Percentiles rank a stretch among this genome's conserved stretches.
Conservation (phyloP, 352 stramenopile species). For the Globisporangium rhizosaccharum region DNA sequence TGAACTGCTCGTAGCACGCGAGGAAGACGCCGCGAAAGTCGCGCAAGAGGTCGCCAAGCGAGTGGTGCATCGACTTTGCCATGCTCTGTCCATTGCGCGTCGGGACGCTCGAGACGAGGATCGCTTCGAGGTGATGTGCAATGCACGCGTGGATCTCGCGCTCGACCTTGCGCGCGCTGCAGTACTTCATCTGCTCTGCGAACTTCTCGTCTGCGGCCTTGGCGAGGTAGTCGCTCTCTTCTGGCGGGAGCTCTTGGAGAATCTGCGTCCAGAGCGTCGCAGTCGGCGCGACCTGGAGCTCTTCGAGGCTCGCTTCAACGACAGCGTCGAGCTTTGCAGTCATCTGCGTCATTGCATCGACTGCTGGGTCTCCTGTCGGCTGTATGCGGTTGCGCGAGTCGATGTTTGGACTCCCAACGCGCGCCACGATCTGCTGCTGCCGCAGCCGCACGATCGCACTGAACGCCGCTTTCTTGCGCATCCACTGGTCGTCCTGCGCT, state of each 20-base stretch:
- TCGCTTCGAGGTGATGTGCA: constrained; percentile 30
- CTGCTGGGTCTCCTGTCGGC: constrained; percentile 1
- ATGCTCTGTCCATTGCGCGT: constrained; percentile 38
- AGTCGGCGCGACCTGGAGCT: constrained; percentile 14
- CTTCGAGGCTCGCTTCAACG: constrained; percentile 26
- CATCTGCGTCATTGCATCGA: constrained; percentile 22
- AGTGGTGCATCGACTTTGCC: constrained; percentile 38
- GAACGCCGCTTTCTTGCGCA: constrained; percentile 10
- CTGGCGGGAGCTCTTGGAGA: constrained; percentile 28
- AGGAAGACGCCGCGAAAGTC: constrained; percentile 52
- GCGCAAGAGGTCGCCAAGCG: constrained; percentile 37
- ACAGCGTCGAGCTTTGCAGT: constrained; percentile 36
- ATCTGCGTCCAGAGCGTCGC: constrained; percentile 32
- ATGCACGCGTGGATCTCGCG: constrained; percentile 27
- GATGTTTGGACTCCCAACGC: constrained; percentile 15
- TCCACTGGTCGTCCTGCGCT: constrained; percentile 6
- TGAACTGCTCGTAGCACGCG: constrained; percentile 28
- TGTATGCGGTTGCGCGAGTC: neutral
- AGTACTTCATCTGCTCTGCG: constrained; percentile 61
- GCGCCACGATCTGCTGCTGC: constrained; percentile 15
- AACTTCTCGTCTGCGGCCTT: constrained; percentile 55
- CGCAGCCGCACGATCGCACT: constrained; percentile 3
- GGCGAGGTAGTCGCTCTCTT: constrained; percentile 46
- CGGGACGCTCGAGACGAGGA: constrained; percentile 30
- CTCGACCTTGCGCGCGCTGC: constrained; percentile 17